phyloP scores from a whole-genome alignment of 1,284 basidiomycete genomes.

The Moesziomyces aphidis region DNA sequence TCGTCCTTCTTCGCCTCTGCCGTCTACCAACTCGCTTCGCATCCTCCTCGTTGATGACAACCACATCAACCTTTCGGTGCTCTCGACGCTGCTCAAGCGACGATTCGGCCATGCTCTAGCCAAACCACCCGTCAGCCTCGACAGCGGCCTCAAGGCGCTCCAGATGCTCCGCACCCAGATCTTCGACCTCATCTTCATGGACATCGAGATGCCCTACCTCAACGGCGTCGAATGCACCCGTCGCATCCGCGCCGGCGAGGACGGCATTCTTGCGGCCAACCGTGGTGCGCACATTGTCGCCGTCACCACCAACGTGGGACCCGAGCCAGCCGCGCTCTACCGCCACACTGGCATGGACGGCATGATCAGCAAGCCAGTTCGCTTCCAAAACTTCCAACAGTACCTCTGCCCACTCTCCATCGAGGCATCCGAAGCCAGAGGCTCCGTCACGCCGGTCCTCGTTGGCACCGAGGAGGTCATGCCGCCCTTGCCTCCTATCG shows the following conservation, averaged over 20 bases:
- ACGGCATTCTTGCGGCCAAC: slow-evolving; percentile 54
- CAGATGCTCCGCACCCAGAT: slow-evolving; percentile 52
- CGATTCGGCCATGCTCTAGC: slow-evolving; percentile 51
- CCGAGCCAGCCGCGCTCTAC: slow-evolving; percentile 48
- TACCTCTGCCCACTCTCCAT: slow-evolving; percentile 47
- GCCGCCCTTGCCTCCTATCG: slow-evolving; percentile 48
- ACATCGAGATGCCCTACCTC: slow-evolving; percentile 62
- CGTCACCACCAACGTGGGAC: slow-evolving; percentile 54
- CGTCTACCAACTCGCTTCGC: slow-evolving; percentile 45
- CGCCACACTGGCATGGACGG: slow-evolving; percentile 53
- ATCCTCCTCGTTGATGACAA: slow-evolving; percentile 63
- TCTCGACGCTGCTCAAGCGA: slow-evolving; percentile 53
- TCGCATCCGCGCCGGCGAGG: slow-evolving; percentile 51
- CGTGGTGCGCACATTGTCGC: slow-evolving; percentile 47
- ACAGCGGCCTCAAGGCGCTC: slow-evolving; percentile 59
- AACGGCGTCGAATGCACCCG: slow-evolving; percentile 53
- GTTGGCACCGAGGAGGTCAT: slow-evolving; percentile 23
- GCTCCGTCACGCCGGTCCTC: slow-evolving; percentile 23
- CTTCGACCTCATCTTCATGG: slow-evolving; percentile 60
- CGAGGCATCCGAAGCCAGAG: slow-evolving; percentile 27
- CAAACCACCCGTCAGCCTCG: slow-evolving; percentile 46
- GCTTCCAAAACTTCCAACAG: slow-evolving; percentile 44
- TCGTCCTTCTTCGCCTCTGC: slow-evolving; percentile 26
- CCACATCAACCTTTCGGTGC: slow-evolving; percentile 56
- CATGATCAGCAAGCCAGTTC: slow-evolving; percentile 58